Percentiles rank a stretch among this genome's conserved stretches.
Evolutionary conservation across 1,284 basidiomycete species (phyloP).

Genomic region (Puccinia brachypodii): DNA sequence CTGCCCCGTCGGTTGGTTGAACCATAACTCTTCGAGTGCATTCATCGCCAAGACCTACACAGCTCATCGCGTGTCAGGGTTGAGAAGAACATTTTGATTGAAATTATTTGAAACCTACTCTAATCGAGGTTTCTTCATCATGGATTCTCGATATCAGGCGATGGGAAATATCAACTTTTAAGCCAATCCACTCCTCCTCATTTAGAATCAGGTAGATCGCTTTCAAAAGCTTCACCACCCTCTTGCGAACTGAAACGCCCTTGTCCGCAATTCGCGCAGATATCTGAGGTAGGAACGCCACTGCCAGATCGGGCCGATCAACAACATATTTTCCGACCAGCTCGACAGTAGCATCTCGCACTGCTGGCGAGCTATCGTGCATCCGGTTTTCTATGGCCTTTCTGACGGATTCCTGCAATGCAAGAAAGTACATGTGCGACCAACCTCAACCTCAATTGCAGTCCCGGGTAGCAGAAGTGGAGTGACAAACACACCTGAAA

Average conservation of each 20-base stretch:
- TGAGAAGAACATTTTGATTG: background rate
- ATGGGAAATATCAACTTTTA: constrained; percentile 76
- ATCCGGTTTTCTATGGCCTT: constrained; percentile 78
- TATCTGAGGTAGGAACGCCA: constrained; percentile 80
- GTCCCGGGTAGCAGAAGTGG: background rate
- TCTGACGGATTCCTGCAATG: constrained; percentile 44
- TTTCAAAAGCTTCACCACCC: constrained; percentile 89
- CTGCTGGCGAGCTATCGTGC: constrained; percentile 82
- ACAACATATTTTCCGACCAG: constrained; percentile 93
- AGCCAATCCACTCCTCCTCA: constrained; percentile 61
- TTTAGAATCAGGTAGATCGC: constrained; percentile 70
- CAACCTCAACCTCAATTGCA: background rate
- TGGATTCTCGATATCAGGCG: constrained; percentile 78
- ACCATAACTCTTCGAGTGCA: constrained; percentile 86
- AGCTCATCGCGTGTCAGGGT: background rate
- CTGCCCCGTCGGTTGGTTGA: constrained; percentile 56
- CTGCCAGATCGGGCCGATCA: constrained; percentile 76
- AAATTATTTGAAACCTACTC: constrained; percentile 58
- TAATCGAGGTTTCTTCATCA: constrained; percentile 90
- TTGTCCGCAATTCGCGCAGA: constrained; percentile 86
- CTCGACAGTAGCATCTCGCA: constrained; percentile 92
- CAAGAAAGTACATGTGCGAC: background rate
- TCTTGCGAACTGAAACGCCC: constrained; percentile 85
- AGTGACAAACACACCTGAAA: constrained; percentile 23
- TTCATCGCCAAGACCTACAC: constrained; percentile 80